These are phyloP conservation scores for Salix exigua DNA, from an alignment of 345 rosid genomes.

Conservation along the genomic window DNA sequence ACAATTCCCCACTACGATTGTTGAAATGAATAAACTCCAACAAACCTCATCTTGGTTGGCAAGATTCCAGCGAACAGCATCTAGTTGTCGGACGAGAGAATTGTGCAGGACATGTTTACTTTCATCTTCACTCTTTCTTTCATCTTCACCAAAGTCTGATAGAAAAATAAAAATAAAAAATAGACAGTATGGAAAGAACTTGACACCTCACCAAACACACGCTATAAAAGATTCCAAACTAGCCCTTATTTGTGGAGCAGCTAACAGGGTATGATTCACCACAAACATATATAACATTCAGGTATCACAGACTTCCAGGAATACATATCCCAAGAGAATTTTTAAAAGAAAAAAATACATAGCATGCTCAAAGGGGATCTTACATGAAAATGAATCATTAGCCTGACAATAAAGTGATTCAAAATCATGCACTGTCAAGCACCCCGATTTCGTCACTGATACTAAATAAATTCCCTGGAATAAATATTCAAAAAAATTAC, in stretches of 20 bases:
- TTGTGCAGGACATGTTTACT: constrained; percentile 69
- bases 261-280: neutral
- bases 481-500: neutral
- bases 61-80: constrained; percentile 77
- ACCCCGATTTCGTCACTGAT: constrained; percentile 73
- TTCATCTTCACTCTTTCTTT: constrained; percentile 50
- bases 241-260: neutral
- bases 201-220: neutral
- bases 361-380: constrained; percentile 16
- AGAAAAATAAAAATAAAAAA: neutral
- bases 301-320: neutral
- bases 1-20: neutral
- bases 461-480: constrained; percentile 80
- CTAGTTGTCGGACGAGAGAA: constrained; percentile 44
- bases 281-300: neutral
- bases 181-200: neutral
- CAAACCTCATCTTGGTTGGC: constrained; percentile 84
- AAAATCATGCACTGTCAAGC: constrained; percentile 86
- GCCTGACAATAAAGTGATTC: constrained; percentile 67
- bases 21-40: constrained; percentile 17
- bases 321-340: neutral
- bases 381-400: constrained; percentile 31
- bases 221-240: neutral
- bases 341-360: neutral
- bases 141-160: constrained; percentile 50